phyloP scores from a whole-genome alignment of 73 alveolate species.

The Durusdinium trenchii region DNA sequence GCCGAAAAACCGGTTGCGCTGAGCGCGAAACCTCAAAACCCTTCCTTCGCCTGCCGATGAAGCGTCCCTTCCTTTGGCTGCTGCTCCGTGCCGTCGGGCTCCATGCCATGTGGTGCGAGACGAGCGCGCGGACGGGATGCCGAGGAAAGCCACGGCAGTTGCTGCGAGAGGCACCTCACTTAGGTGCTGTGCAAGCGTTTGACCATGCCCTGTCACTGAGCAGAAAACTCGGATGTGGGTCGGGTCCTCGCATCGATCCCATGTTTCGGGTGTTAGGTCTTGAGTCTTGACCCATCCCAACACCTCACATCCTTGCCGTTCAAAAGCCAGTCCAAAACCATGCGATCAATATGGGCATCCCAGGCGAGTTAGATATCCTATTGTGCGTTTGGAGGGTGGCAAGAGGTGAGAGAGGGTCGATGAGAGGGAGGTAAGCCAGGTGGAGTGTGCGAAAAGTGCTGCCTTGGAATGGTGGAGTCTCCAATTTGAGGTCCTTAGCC shows the following conservation, averaged over 20 bases:
- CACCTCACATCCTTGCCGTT: background rate
- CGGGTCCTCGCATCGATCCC: background rate
- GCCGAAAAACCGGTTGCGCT: too few relatives aligned
- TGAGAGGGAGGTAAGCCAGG: too few relatives aligned
- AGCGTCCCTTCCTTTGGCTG: background rate
- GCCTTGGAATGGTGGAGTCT: too few relatives aligned
- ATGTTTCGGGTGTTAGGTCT: background rate
- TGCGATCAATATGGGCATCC: background rate
- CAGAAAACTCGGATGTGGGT: background rate
- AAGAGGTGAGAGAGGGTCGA: too few relatives aligned
- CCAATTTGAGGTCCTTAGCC: too few relatives aligned
- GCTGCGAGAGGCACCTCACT: background rate
- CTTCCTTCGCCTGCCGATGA: background rate
- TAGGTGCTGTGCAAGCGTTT: background rate
- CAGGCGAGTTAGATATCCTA: background rate
- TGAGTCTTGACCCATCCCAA: too few relatives aligned
- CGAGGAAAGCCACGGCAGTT: constrained; percentile 39
- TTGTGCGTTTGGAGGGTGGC: background rate
- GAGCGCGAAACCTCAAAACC: background rate
- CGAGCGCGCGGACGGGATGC: constrained; percentile 36
- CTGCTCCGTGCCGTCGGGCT: background rate
- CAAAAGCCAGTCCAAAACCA: background rate
- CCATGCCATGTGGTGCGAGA: constrained; percentile 31
- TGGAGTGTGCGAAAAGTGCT: too few relatives aligned
- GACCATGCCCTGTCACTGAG: background rate